Evolutionary conservation across 129 eudicot genomes (phyloP), one percentile per base, ranked within the genome.

Genomic region (Kitagawia praeruptora): DNA sequence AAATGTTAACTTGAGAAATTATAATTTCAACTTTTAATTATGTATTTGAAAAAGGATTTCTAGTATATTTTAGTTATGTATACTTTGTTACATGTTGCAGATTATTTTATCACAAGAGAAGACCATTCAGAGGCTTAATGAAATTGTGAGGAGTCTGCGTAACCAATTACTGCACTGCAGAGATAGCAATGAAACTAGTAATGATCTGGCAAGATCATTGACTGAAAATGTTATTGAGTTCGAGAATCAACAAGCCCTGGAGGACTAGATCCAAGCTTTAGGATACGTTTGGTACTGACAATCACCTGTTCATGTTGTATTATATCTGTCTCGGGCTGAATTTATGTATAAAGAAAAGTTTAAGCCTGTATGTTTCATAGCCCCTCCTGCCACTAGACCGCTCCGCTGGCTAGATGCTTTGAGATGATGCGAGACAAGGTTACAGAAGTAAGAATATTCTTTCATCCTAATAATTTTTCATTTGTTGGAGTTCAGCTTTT

Each of bases 41-140:
- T 31, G 41, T 34, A 27, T 11, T 66, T 8, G 21, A 8, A 31
- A 67, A 31, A 14, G 31, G 3, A 28, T 34, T 31, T 25, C 13
- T n/a, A 25, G 16, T 61, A 25, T 23, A 61, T 3, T 8, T 8
- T 58, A n/a, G 3, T 38, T 6, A 25, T 34, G 45, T 6, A 2
- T 7, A 69, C 47, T 39, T 37, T 8, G 6, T 18, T 76, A 13
- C 16, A n/a, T 80, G 31, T 27, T 87, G 86, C 90, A 89, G 92
- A 86, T 89, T 14, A 89, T 89, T 31, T 78, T 89, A 77, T 80
- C 90, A 28, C 92, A 89, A 78, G 92, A 88, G 85, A 89, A 84
- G 79, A 86, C 72, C 77, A 89, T 86, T 70, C 89, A 86, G 69
- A 84, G 77, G 34, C 85, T 89, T 9, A 89, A 80, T 41, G 92